phyloP scores from a whole-genome alignment of 129 eudicot species.

The Escallonia herrerae region DNA sequence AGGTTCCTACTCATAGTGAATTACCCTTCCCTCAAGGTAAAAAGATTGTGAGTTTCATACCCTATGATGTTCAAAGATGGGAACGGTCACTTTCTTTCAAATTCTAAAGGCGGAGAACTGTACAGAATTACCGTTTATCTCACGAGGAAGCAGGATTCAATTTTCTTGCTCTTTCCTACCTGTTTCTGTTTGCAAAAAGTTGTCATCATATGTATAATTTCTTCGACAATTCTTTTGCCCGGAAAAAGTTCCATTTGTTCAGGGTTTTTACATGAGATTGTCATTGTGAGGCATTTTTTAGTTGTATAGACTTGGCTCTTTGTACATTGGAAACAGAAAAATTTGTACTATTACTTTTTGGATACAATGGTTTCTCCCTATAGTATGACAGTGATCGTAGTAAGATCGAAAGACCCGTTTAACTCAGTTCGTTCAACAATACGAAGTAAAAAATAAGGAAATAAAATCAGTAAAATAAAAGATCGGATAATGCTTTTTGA shows the following conservation, averaged over 20 bases:
- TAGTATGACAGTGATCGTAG: too few relatives aligned
- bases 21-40: conserved; percentile 53
- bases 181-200: not conserved
- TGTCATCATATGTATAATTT: not conserved
- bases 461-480: too few relatives aligned
- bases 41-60: conserved; percentile 38
- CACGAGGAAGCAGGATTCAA: not conserved
- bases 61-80: conserved; percentile 48
- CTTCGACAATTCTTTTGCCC: not conserved
- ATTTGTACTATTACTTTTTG: too few relatives aligned
- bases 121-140: not conserved
- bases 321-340: too few relatives aligned
- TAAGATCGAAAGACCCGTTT: too few relatives aligned
- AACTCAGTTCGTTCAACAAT: too few relatives aligned
- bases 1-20: conserved; percentile 40
- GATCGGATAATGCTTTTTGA: too few relatives aligned
- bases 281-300: not conserved
- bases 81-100: conserved; percentile 47
- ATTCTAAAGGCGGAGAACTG: conserved; percentile 14
- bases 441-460: too few relatives aligned
- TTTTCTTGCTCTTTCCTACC: not conserved
- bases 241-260: not conserved
- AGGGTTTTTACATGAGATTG: not conserved
- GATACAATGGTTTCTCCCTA: too few relatives aligned
- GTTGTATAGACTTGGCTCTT: too few relatives aligned